phyloP scores from a whole-genome alignment of 2,329 filamentous ascomycete species.

The Ophiobolus disseminans region DNA sequence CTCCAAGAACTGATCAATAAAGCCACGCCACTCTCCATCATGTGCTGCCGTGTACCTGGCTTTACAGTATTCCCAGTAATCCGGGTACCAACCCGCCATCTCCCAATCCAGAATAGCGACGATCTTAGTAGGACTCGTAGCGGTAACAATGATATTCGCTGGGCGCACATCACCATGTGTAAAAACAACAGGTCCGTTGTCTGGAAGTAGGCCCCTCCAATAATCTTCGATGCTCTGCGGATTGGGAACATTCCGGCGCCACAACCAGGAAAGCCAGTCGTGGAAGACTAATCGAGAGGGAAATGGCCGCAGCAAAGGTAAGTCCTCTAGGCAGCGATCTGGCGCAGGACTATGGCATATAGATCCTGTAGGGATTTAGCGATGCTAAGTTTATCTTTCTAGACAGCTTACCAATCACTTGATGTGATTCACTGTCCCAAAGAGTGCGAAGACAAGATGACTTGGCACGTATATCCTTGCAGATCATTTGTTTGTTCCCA shows the following conservation, averaged over 20 bases:
- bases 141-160: slow-evolving; percentile 44
- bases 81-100: slow-evolving; percentile 21
- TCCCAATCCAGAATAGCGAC: slow-evolving; percentile 21
- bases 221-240: slow-evolving; percentile 28
- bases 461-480: slow-evolving; percentile 12
- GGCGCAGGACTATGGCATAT: slow-evolving; percentile 6
- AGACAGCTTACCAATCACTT: slow-evolving; percentile 9
- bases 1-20: slow-evolving; percentile 8
- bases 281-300: slow-evolving; percentile 30
- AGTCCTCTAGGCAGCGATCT: slow-evolving; percentile 7
- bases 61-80: slow-evolving; percentile 24
- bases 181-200: slow-evolving; percentile 39
- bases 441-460: slow-evolving; percentile 4
- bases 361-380: slow-evolving; percentile 7
- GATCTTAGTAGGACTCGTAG: slow-evolving; percentile 14
- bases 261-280: slow-evolving; percentile 31
- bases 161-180: slow-evolving; percentile 47
- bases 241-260: slow-evolving; percentile 24
- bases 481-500: slow-evolving; percentile 12
- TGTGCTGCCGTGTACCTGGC: not conserved
- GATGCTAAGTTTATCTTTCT: not conserved
- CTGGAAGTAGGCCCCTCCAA: slow-evolving; percentile 28
- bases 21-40: slow-evolving; percentile 4
- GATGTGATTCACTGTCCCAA: slow-evolving; percentile 2
- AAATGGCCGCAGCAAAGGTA: slow-evolving; percentile 7